Evolutionary conservation across 257 asterid species (phyloP).

Genomic region (Solanum ossicruentum): DNA sequence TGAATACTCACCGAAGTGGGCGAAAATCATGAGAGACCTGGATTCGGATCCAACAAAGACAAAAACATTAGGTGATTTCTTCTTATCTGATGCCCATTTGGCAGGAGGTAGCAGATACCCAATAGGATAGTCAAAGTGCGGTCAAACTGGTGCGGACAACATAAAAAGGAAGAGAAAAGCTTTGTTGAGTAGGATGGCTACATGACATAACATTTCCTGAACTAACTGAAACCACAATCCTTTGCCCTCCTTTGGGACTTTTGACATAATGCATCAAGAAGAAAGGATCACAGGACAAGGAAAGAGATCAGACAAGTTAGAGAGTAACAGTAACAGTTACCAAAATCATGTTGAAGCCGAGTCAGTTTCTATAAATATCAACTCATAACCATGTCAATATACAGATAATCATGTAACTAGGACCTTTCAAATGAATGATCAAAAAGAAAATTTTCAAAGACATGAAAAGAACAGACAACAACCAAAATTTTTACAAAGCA

Average conservation of each 20-base stretch:
- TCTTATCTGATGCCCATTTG: neutral
- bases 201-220: neutral
- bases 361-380: neutral
- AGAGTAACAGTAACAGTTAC: neutral
- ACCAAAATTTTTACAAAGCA: neutral
- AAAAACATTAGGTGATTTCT: neutral
- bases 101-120: neutral
- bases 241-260: neutral
- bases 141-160: neutral
- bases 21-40: neutral
- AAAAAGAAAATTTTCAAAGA: neutral
- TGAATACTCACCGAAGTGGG: neutral
- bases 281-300: neutral
- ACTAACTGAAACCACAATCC: neutral
- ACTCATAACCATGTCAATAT: neutral
- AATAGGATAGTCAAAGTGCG: neutral
- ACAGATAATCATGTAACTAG: neutral
- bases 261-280: neutral
- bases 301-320: neutral
- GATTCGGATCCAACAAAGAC: neutral
- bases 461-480: neutral
- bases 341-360: neutral
- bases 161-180: neutral
- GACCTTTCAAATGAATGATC: neutral
- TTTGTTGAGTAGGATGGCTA: neutral